Evolutionary conservation across 306 rosid species (phyloP), one percentile per base, ranked within the genome.

Genomic region (Acacia melanoxylon): DNA sequence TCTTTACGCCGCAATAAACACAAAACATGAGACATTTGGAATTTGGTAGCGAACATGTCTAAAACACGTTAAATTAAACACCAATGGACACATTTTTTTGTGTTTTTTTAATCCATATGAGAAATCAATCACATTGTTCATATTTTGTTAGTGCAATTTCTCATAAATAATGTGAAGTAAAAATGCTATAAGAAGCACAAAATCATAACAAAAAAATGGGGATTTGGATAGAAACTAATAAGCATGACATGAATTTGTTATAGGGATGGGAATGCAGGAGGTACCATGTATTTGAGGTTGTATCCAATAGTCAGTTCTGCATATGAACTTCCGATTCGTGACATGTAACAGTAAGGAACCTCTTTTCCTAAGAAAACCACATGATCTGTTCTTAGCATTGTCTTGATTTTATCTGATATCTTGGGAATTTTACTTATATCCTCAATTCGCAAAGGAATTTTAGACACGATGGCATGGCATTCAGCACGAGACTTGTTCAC

Each of bases 401-500:
- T 83, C 82, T 91, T 91, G 35, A 95, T 86, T 58, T 79, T 90
- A 66, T 89, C 78, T 25, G 97, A 81, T 83, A 95, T 89, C 68
- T 80, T 84, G 49, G 97, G 89, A 83, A 93, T 81, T 88, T 84
- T 88, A 75, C 86, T 84, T 79, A 92, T 73, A 86, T 93, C 91
- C 84, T 85, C 93, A 45, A 87, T 82, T 68, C 86, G 92, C 73
- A 93, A 17, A 13, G 98, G 98, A 68, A 95, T 88, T 86, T 87
- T 95, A 56, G 87, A 80, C 31, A 83, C 45, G 45, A 89, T 75
- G 79, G 91, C 96, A 75, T 89, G 92, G 80, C 90, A 95, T 66
- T 88, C 89, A 2, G 98, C 99, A 76, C 98, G 96, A 19, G 99
- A 93, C 89, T 91, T 95, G 80, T 95, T 91, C 83, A 93, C 94